These are phyloP conservation scores for Fusarium sp. DNA, from an alignment of 2,329 filamentous ascomycete species.

Conservation along the genomic window DNA sequence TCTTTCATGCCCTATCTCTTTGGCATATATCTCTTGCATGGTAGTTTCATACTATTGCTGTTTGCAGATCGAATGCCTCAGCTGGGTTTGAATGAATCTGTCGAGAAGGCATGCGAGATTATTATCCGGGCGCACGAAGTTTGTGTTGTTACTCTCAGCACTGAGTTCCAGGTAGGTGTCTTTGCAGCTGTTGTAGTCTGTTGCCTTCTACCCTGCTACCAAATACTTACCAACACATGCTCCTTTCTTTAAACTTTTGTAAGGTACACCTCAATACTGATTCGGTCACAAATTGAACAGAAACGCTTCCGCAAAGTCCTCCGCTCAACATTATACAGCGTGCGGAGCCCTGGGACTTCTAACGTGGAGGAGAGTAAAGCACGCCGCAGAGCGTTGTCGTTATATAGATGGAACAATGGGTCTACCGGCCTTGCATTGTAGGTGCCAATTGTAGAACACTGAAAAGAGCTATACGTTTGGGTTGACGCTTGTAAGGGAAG, in stretches of 20 bases:
- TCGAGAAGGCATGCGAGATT: neutral
- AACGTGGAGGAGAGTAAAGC: slow-evolving; percentile 7
- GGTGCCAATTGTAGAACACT: neutral
- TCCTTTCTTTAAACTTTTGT: too few species aligned
- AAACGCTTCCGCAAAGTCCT: slow-evolving; percentile 10
- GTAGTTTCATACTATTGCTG: neutral
- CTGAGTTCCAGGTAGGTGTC: neutral
- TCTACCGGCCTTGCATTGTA: neutral
- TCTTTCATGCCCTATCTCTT: neutral
- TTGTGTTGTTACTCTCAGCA: slow-evolving; percentile 3
- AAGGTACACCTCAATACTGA: neutral
- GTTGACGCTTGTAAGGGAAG: too few species aligned
- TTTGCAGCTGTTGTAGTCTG: too few species aligned
- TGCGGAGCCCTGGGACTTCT: slow-evolving; percentile 2
- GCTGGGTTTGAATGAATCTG: neutral
- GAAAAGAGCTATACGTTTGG: too few species aligned
- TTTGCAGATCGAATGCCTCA: slow-evolving; percentile 13
- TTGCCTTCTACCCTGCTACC: too few species aligned
- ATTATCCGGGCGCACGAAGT: slow-evolving; percentile 11
- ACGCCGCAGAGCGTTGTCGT: neutral
- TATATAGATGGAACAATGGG: slow-evolving; percentile 2
- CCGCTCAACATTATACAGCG: neutral
- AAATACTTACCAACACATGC: too few species aligned
- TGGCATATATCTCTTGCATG: slow-evolving; percentile 6
- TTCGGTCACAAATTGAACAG: neutral